Evolutionary conservation across 2,329 filamentous ascomycete species (phyloP).

Genomic region (Botrytis squamosa): DNA sequence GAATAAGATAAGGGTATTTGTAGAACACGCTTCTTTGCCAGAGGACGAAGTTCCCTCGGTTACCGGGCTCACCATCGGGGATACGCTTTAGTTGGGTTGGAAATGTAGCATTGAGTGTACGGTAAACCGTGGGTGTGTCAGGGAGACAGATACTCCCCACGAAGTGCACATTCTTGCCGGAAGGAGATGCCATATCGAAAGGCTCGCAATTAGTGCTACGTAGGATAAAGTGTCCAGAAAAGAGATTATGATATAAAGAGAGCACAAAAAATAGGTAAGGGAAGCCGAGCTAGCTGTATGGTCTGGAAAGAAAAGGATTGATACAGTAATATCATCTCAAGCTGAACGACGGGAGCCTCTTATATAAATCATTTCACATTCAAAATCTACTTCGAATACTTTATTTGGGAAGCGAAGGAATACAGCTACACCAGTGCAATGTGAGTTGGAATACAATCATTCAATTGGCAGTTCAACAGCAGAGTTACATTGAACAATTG

Average conservation of each 20-base stretch:
- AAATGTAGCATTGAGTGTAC: slow-evolving; percentile 34
- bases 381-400: neutral
- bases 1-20: slow-evolving; percentile 22
- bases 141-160: slow-evolving; percentile 43
- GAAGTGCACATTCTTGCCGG: slow-evolving; percentile 29
- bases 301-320: neutral
- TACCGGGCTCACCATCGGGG: slow-evolving; percentile 45
- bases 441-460: neutral
- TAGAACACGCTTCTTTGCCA: slow-evolving; percentile 41
- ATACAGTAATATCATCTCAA: neutral
- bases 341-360: neutral
- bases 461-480: neutral
- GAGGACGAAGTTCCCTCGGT: slow-evolving; percentile 39
- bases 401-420: neutral
- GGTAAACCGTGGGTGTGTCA: slow-evolving; percentile 40
- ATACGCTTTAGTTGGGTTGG: slow-evolving; percentile 41
- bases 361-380: neutral
- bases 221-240: neutral
- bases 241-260: neutral
- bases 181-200: neutral
- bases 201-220: neutral
- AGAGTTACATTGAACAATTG: neutral
- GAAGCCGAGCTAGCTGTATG: neutral
- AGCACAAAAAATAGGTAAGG: neutral
- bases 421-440: neutral